A percentile compares a stretch with the other conserved stretches of the same genome.
These are phyloP conservation scores for Penicillium parvum DNA, from an alignment of 495 filamentous ascomycete genomes.

Conservation along the genomic window DNA sequence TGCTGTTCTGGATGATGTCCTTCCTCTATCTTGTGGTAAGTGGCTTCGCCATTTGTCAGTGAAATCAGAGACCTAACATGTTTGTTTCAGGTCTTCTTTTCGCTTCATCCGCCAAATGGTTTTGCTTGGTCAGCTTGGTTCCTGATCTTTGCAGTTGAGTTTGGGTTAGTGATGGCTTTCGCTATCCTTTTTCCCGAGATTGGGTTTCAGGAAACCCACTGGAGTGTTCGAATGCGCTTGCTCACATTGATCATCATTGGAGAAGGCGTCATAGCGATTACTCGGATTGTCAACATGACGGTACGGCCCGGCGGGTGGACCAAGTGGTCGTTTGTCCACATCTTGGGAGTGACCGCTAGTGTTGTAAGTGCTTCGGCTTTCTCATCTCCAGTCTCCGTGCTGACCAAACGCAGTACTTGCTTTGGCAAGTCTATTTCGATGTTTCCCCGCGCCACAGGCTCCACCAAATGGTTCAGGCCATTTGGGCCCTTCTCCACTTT, in stretches of 20 bases:
- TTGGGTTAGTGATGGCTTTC: conserved; percentile 47
- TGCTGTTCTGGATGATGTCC: conserved; percentile 37
- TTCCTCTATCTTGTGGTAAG: conserved; percentile 50
- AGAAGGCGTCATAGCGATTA: conserved; percentile 55
- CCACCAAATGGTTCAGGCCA: conserved; percentile 53
- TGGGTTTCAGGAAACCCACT: conserved; percentile 60
- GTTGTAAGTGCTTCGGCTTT: conserved; percentile 38
- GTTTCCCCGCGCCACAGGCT: conserved; percentile 33
- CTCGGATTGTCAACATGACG: conserved; percentile 53
- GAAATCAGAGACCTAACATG: no score
- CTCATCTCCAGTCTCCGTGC: conserved; percentile 10
- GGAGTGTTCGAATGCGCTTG: conserved; percentile 62
- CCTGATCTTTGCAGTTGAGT: conserved; percentile 52
- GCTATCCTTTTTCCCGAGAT: conserved; percentile 52
- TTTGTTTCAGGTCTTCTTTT: no score
- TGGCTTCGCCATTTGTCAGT: conserved; percentile 10
- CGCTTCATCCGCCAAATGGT: no score
- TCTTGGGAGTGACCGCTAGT: conserved; percentile 41
- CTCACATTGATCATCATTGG: conserved; percentile 68
- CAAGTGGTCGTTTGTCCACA: conserved; percentile 47
- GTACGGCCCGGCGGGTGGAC: conserved; percentile 50
- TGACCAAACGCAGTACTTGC: conserved; percentile 48
- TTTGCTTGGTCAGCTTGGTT: conserved; percentile 62
- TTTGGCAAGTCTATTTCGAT: conserved; percentile 72
- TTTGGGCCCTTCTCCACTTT: conserved; percentile 66